Conservation (phyloP, 1,284 basidiomycete genomes). For the Mycena citricolor region DNA sequence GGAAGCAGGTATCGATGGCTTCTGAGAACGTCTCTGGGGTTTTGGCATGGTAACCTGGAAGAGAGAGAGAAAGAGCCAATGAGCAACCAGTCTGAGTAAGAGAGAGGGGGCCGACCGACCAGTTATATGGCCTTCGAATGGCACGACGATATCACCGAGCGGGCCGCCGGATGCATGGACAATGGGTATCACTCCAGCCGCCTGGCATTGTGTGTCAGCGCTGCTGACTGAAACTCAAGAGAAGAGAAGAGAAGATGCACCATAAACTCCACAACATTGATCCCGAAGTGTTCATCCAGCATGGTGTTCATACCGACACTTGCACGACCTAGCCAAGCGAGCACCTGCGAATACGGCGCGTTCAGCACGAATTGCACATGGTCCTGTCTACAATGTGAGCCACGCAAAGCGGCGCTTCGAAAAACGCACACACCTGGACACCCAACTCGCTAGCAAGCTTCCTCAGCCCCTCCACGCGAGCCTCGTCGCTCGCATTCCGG, state of each 20-base stretch:
- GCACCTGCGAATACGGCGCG: conserved; percentile 72
- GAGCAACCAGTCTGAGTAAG: conserved; percentile 1
- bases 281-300: conserved; percentile 99
- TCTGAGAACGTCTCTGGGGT: conserved; percentile 69
- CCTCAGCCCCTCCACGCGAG: conserved; percentile 65
- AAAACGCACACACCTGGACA: conserved; percentile 53
- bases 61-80: too few relatives aligned
- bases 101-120: conserved; percentile 43
- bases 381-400: conserved; percentile 40
- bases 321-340: conserved; percentile 68
- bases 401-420: neutral
- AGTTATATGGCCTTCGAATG: conserved; percentile 67
- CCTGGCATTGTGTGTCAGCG: conserved; percentile 49
- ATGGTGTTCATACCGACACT: conserved; percentile 94
- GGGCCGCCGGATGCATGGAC: conserved; percentile 94
- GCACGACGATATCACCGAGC: conserved; percentile 86
- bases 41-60: conserved; percentile 81
- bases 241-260: conserved; percentile 42
- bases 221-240: conserved; percentile 4
- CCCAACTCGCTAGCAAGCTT: conserved; percentile 60
- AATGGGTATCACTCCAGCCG: conserved; percentile 90
- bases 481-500: conserved; percentile 74
- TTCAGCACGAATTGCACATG: conserved; percentile 84
- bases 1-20: conserved; percentile 66
- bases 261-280: conserved; percentile 98